Base-by-base conservation (phyloP, 139 green algal genomes). In the Chlamydomonas asymmetrica region DNA sequence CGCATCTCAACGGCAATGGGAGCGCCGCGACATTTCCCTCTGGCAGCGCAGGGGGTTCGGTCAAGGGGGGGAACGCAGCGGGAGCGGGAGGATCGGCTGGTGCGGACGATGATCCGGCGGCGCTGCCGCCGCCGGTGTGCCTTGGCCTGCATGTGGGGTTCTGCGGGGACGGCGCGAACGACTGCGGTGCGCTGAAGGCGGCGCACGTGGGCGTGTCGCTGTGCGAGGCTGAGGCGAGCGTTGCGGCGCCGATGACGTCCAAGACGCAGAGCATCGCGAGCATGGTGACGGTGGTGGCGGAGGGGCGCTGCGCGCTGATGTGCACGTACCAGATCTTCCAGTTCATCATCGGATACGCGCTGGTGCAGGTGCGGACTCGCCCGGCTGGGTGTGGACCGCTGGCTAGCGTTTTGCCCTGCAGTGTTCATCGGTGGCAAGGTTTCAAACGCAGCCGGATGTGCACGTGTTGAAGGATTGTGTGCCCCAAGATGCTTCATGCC, bases 301-400 rank as follows among this genome's bases (percentile, higher is more conserved):
- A 94, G 79, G 89, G 89, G 0, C 86, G 89, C 20, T 91, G 86
- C 80, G 69, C 79, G 34, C 83, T 94, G 43, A 62, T 84, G 82
- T 87, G 86, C 43, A 89, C 88, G 0, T 90, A 91, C 73, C 77
- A 87, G 66, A 90, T 93, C 67, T 93, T 93, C 86, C 86, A 93
- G 86, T 94, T 89, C 72, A 89, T 93, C 67, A 86, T 94, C 32
- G 85, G 76, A 6, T 94, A 94, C 59, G 89, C 88, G 5, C 78
- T 92, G 56, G 78, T 88, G 52, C 79, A 84, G 76, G 76, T 77
- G 49, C 7, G 74, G 4, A 23, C 49, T n/a, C 23, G 49, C 23
- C 49, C 23, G 49, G 49, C 49, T 59, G 49, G 49, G 49, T 59
- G 49, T 20, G n/a, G n/a, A n/a, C n/a, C n/a, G n/a, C n/a, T n/a